Evolutionary conservation across 768 basidiomycete species (phyloP), one percentile per base, ranked within the genome.

Genomic region (Russula emetica): DNA sequence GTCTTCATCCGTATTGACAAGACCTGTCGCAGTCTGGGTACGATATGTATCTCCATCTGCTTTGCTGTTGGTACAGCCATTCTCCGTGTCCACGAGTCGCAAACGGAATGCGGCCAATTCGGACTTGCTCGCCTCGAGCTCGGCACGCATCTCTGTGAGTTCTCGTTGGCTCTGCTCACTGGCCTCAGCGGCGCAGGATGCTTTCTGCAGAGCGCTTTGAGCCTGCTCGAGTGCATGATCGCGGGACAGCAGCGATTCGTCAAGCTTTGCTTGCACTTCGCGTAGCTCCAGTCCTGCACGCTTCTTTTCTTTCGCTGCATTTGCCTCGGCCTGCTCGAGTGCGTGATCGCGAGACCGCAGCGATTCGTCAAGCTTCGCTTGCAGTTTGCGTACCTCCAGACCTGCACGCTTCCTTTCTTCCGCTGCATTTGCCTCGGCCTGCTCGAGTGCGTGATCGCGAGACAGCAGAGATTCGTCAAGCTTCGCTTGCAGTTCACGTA

Each of bases 31-130:
- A 4, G 93, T 94, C 57, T 94, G 78, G 24, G 90, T 88, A 58
- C 94, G 80, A 73, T 94, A 85, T 2, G 88, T 85, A 73, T 96
- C 94, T 2, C 94, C 92, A 77, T 98, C 94, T 76, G 95, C 89
- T 14, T 93, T 85, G 47, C 92, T 92, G 74, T 92, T 90, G 28
- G 90, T n/a, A n/a, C n/a, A n/a, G n/a, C n/a, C n/a, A n/a, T n/a
- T n/a, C n/a, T n/a, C n/a, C n/a, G n/a, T n/a, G n/a, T n/a, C n/a
- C n/a, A n/a, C n/a, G n/a, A n/a, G n/a, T n/a, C n/a, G n/a, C n/a
- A n/a, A n/a, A n/a, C n/a, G n/a, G n/a, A n/a, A n/a, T n/a, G 28
- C 28, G 28, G 28, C 36, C 13, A 36, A 36, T 36, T 36, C 36
- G 36, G 11, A 36, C 13, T 13, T 64, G 42, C 5, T 36, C 36